Base-by-base conservation (phyloP, 345 rosid species). In the Dipteronia dyeriana region DNA sequence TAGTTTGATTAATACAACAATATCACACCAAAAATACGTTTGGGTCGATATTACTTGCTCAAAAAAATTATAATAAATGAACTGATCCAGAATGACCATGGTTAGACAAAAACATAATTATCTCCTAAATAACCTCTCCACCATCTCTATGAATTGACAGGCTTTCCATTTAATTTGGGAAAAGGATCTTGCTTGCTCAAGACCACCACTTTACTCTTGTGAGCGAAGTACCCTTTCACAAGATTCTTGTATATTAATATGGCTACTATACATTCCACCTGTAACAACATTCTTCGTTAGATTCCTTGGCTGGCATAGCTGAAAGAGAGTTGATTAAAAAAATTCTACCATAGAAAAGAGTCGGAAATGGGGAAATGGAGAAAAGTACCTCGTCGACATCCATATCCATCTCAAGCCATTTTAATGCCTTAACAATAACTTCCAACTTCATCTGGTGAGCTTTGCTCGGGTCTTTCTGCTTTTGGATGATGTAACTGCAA, bases 131-230 rank as follows among this genome's bases (percentile, higher is more conserved):
- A 59, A 38, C 14, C 20, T 8, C 3, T 4, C 17, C 75, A 7
- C 3, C 75, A 7, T 71, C 70, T 77, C 81, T 91, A 93, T n/a
- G 94, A 85, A 83, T 79, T 82, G 68, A 96, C 92, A 5, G 97
- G 95, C 82, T 85, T 94, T 25, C 97, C 98, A 38, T 87, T 89
- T 69, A 87, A 82, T 80, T 87, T 92, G 53, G 98, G 97, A 81
- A 96, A 96, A 75, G 98, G 97, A 80, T 92, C 97, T 82, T 96
- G 98, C 88, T 96, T 92, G 90, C 99, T 96, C 87, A 96, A 82
- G 31, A 92, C 99, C 43, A 92, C 94, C 69, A 96, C 97, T 82
- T 94, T 92, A 84, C 97, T 96, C 83, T 96, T 96, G 88, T 94
- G 97, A 3, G 98, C 97, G 54, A 92, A 94, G 85, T 92, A 94